Evolutionary conservation across 768 basidiomycete species (phyloP).

Genomic region (Mycena pura): DNA sequence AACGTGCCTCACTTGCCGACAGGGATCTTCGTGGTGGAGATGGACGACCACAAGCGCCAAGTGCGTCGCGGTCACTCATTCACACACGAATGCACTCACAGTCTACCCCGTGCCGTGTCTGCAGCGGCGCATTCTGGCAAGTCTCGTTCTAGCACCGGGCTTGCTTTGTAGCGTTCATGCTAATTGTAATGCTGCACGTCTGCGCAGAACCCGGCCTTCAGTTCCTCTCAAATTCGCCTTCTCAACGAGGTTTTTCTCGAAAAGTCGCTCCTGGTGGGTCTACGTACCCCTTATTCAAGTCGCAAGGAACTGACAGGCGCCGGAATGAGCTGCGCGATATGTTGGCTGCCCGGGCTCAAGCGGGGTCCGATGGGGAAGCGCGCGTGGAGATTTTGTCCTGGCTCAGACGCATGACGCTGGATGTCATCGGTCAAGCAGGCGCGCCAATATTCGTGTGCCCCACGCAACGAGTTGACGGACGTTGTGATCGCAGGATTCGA

Average conservation of each 20-base stretch:
- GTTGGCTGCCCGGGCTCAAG: slow-evolving; percentile 31
- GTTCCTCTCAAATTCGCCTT: slow-evolving; percentile 47
- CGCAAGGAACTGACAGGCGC: too few relatives aligned
- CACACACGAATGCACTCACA: too few relatives aligned
- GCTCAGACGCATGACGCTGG: slow-evolving; percentile 44
- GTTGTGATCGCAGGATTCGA: slow-evolving; percentile 29
- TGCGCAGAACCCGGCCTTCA: slow-evolving; percentile 53
- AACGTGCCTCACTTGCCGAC: neutral
- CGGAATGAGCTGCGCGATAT: slow-evolving; percentile 44
- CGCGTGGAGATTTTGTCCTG: slow-evolving; percentile 41
- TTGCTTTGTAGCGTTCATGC: too few relatives aligned
- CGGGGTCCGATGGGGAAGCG: slow-evolving; percentile 19
- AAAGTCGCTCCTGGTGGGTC: slow-evolving; percentile 41
- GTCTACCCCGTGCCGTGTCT: too few relatives aligned
- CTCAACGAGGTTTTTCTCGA: slow-evolving; percentile 44
- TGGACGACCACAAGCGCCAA: slow-evolving; percentile 1
- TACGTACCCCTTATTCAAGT: too few relatives aligned
- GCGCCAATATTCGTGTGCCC: neutral
- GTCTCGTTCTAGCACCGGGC: too few relatives aligned
- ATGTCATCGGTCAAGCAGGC: slow-evolving; percentile 52
- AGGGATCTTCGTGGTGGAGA: neutral
- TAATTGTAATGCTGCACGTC: neutral
- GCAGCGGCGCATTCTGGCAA: neutral
- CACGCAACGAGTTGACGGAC: neutral
- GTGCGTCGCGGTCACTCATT: neutral